These are phyloP conservation scores for Asterophora lycoperdoides DNA, from an alignment of 768 basidiomycete species.

Conservation along the genomic window DNA sequence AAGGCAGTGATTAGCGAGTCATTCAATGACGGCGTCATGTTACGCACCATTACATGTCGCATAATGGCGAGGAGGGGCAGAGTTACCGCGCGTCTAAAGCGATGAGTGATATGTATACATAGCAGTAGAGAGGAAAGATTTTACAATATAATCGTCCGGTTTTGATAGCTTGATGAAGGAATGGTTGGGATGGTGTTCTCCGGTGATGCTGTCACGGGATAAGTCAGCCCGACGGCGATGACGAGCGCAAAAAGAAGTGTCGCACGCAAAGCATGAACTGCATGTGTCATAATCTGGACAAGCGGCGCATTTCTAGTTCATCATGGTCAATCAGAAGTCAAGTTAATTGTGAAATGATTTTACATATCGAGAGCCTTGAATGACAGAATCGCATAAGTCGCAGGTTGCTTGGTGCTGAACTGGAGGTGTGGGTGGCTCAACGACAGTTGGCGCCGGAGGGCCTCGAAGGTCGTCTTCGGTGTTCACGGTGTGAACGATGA, in stretches of 20 bases:
- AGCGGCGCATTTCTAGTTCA: conserved; percentile 61
- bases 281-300: conserved; percentile 90
- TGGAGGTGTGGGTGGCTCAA: conserved; percentile 17
- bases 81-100: conserved; percentile 22
- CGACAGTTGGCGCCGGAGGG: conserved; percentile 6
- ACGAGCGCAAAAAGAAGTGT: neutral
- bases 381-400: conserved; percentile 70
- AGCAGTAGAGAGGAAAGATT: neutral
- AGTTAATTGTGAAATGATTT: neutral
- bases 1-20: neutral
- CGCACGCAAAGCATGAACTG: conserved; percentile 58
- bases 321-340: neutral
- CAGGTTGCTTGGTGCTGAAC: conserved; percentile 65
- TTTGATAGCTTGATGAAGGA: conserved; percentile 62
- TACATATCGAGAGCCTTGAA: conserved; percentile 71
- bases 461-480: conserved; percentile 31
- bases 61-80: conserved; percentile 33
- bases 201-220: conserved; percentile 46
- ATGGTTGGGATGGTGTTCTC: conserved; percentile 73
- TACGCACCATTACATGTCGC: conserved; percentile 57
- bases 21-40: neutral
- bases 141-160: conserved; percentile 55
- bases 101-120: conserved; percentile 1
- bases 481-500: conserved; percentile 61
- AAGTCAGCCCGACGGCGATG: conserved; percentile 1